Percentiles rank a stretch among this genome's conserved stretches.
Conservation (phyloP, 257 asterid species). For the Salvia rosmarinus region DNA sequence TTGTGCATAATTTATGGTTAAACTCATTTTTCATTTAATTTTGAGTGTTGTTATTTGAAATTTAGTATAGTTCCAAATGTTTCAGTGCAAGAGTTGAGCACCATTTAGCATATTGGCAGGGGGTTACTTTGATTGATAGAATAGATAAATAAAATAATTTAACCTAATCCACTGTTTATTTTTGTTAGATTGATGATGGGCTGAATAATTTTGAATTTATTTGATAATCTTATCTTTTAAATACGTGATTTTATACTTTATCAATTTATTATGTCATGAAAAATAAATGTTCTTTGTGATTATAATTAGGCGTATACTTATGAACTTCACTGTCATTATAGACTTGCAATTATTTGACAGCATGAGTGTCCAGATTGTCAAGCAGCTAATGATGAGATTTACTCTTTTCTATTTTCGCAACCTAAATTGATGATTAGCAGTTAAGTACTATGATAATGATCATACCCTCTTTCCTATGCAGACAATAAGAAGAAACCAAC, state of each 20-base stretch:
- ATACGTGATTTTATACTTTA: too few relatives aligned
- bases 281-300: too few relatives aligned
- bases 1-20: background rate
- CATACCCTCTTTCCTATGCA: conserved; percentile 3
- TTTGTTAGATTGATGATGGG: too few relatives aligned
- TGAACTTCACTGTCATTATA: background rate
- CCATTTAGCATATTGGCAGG: too few relatives aligned
- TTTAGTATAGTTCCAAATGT: background rate
- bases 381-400: background rate
- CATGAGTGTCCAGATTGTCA: background rate
- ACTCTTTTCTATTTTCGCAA: background rate
- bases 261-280: too few relatives aligned
- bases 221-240: too few relatives aligned
- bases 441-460: background rate
- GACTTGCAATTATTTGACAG: background rate
- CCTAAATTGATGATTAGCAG: background rate
- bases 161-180: too few relatives aligned
- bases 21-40: background rate
- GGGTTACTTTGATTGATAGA: too few relatives aligned
- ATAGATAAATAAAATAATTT: too few relatives aligned
- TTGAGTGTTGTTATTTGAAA: too few relatives aligned
- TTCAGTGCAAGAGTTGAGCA: conserved; percentile 1
- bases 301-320: conserved; percentile 21
- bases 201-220: too few relatives aligned
- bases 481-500: conserved; percentile 24